These are phyloP conservation scores for Diutina siamensis DNA, from an alignment of 1,139 yeast genomes.

Conservation along the genomic window DNA sequence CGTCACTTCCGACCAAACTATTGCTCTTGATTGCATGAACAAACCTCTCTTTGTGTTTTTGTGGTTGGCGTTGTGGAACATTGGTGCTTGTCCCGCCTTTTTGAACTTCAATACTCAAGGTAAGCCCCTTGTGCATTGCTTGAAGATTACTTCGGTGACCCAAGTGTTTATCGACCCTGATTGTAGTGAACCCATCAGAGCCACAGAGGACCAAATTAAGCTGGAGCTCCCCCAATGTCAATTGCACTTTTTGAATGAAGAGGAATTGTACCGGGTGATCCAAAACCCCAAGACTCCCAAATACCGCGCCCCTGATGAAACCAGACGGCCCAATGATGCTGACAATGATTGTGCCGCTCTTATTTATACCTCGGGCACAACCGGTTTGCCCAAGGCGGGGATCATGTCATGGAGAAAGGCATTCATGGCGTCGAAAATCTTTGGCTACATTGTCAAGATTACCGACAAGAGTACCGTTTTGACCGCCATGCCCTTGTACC, in stretches of 20 bases:
- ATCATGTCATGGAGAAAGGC: conserved; percentile 87
- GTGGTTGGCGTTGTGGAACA: conserved; percentile 84
- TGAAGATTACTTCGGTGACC: conserved; percentile 53
- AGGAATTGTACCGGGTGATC: conserved; percentile 28
- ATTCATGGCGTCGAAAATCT: conserved; percentile 55
- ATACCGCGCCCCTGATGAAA: conserved; percentile 41
- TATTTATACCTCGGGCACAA: conserved; percentile 90
- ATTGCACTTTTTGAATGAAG: conserved; percentile 48
- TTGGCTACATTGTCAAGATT: conserved; percentile 61
- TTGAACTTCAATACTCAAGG: conserved; percentile 73
- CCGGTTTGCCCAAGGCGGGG: conserved; percentile 93
- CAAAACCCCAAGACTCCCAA: conserved; percentile 36
- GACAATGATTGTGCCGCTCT: conserved; percentile 59
- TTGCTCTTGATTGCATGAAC: conserved; percentile 72
- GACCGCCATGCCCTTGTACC: conserved; percentile 94
- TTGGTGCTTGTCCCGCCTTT: conserved; percentile 86
- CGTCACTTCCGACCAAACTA: conserved; percentile 53
- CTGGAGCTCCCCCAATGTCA: conserved; percentile 28
- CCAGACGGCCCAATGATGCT: conserved; percentile 44
- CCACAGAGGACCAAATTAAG: conserved; percentile 40
- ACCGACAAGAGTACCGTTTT: conserved; percentile 47
- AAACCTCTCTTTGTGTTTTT: conserved; percentile 69
- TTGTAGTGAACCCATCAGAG: conserved; percentile 42
- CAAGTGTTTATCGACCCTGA: conserved; percentile 70
- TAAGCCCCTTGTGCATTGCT: conserved; percentile 68